Percentiles rank a stretch among this genome's conserved stretches.
Conservation (phyloP, 495 filamentous ascomycete species). For the Penicillium tannophilum region DNA sequence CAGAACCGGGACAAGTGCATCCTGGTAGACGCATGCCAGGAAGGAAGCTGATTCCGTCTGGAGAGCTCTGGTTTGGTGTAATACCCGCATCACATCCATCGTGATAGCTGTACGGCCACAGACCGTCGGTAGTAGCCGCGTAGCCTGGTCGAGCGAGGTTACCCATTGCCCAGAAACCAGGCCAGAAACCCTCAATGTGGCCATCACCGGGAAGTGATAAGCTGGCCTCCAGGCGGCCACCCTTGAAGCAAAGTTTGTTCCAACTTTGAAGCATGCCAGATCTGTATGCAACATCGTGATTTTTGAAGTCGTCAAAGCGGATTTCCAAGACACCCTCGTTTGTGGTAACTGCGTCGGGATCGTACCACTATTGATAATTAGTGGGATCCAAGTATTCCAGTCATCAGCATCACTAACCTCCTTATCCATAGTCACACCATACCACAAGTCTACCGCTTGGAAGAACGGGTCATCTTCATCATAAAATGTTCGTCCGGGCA, state of each 20-base stretch:
- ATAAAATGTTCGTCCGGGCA: slow-evolving; percentile 70
- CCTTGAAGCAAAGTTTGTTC: slow-evolving; percentile 80
- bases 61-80: slow-evolving; percentile 72
- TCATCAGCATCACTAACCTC: slow-evolving; percentile 46
- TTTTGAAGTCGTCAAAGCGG: slow-evolving; percentile 66
- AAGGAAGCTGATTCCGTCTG: slow-evolving; percentile 67
- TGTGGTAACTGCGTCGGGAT: slow-evolving; percentile 74
- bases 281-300: slow-evolving; percentile 68
- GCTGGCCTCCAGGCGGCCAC: slow-evolving; percentile 75
- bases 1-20: slow-evolving; percentile 65
- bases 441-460: slow-evolving; percentile 75
- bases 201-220: slow-evolving; percentile 73
- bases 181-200: slow-evolving; percentile 73
- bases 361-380: slow-evolving; percentile 64
- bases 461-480: slow-evolving; percentile 73
- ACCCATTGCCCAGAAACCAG: slow-evolving; percentile 81
- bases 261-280: slow-evolving; percentile 84
- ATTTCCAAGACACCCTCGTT: slow-evolving; percentile 67
- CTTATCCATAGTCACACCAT: slow-evolving; percentile 74
- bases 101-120: slow-evolving; percentile 79
- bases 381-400: neutral
- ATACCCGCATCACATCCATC: slow-evolving; percentile 74
- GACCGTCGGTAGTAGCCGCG: slow-evolving; percentile 69
- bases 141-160: slow-evolving; percentile 73
- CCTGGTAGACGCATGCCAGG: slow-evolving; percentile 76